A percentile compares a stretch with the other conserved stretches of the same genome.
phyloP scores from a whole-genome alignment of 2,329 filamentous ascomycete species.

The Trichoderma pleuroti region DNA sequence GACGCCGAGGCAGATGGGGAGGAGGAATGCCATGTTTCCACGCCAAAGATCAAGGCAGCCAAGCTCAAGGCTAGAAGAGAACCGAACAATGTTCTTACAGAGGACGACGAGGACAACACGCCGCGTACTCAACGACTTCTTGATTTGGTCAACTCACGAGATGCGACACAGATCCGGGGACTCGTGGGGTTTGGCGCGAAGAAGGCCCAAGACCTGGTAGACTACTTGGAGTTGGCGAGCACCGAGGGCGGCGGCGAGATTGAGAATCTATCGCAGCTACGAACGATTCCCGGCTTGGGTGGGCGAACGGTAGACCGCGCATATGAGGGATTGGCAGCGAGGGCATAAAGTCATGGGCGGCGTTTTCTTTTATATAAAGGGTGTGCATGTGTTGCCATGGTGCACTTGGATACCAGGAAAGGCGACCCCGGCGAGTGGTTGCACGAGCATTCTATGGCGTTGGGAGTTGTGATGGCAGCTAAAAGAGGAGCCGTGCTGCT shows the following conservation, averaged over 20 bases:
- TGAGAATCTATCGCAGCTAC: slow-evolving; percentile 49
- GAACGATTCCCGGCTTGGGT: slow-evolving; percentile 55
- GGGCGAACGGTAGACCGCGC: slow-evolving; percentile 55
- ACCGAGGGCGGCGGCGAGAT: slow-evolving; percentile 42
- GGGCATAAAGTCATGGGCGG: slow-evolving; percentile 12
- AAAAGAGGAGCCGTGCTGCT: background rate
- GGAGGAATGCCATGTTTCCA: slow-evolving; percentile 28
- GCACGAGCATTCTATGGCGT: slow-evolving; percentile 13
- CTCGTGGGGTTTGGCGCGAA: slow-evolving; percentile 70
- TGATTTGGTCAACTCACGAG: slow-evolving; percentile 69
- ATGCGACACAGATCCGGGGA: slow-evolving; percentile 60
- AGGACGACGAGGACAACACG: slow-evolving; percentile 40
- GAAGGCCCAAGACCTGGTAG: slow-evolving; percentile 61
- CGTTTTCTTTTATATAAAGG: slow-evolving; percentile 3
- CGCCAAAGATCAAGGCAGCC: slow-evolving; percentile 29
- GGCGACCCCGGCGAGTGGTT: background rate
- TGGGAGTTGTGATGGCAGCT: background rate
- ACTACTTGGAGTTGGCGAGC: slow-evolving; percentile 48
- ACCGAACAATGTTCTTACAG: slow-evolving; percentile 29
- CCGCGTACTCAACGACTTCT: slow-evolving; percentile 62
- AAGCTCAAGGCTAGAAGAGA: slow-evolving; percentile 32
- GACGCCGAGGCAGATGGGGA: slow-evolving; percentile 26
- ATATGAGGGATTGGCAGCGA: slow-evolving; percentile 43
- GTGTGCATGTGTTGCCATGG: background rate
- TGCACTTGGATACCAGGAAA: slow-evolving; percentile 12